Conservation (phyloP, 1,284 basidiomycete genomes). For the Bothia castanella region DNA sequence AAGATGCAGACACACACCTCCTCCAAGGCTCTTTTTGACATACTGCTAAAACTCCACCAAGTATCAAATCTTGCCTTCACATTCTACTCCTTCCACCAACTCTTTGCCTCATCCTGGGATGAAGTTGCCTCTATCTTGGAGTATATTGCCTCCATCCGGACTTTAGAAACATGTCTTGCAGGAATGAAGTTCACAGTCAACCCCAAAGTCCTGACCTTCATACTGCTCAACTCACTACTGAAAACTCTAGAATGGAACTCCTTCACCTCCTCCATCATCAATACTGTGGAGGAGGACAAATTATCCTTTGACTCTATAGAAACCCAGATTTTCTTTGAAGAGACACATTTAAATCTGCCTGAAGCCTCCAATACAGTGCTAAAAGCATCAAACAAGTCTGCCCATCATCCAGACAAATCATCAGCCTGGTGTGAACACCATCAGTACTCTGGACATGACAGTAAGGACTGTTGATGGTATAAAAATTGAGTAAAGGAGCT, state of each 20-base stretch:
- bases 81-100: neutral
- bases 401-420: too few species aligned
- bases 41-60: neutral
- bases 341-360: neutral
- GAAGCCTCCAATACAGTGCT: neutral
- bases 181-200: neutral
- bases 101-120: neutral
- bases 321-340: neutral
- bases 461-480: neutral
- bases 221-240: neutral
- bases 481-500: neutral
- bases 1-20: neutral
- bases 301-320: neutral
- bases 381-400: neutral
- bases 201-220: neutral
- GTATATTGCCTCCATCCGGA: neutral
- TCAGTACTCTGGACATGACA: neutral
- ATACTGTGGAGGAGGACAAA: neutral
- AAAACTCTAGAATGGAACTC: neutral
- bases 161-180: neutral
- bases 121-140: neutral
- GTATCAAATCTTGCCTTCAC: neutral
- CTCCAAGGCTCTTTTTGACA: neutral
- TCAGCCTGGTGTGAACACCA: neutral
- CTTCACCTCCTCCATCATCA: neutral